Evolutionary conservation across 2,329 filamentous ascomycete species (phyloP).

Genomic region (Aschersonia sp.): DNA sequence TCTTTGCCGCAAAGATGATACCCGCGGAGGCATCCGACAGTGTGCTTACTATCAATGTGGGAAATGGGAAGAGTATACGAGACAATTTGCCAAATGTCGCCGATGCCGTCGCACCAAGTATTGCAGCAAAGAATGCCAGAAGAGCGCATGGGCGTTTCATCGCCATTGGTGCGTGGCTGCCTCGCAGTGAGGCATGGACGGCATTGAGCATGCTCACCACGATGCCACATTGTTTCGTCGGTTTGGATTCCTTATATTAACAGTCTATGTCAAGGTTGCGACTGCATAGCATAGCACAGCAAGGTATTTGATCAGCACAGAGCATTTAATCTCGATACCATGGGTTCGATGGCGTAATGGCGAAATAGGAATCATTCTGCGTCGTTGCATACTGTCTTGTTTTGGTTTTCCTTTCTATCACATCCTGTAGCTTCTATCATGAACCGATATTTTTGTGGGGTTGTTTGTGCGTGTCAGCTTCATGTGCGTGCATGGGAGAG

Average conservation of each 20-base stretch:
- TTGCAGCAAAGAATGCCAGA: conserved; percentile 99
- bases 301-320: conserved; percentile 25
- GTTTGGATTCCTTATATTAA: conserved; percentile 10
- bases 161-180: conserved; percentile 92
- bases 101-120: conserved; percentile 94
- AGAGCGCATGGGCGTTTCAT: conserved; percentile 96
- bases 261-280: conserved; percentile 15
- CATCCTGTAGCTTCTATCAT: neutral
- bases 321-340: conserved; percentile 30
- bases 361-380: conserved; percentile 7
- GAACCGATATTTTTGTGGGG: neutral
- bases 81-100: conserved; percentile 95
- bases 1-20: conserved; percentile 94
- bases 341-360: conserved; percentile 15
- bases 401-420: neutral
- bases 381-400: conserved; percentile 3
- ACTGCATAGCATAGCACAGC: conserved; percentile 27
- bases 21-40: conserved; percentile 82
- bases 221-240: conserved; percentile 6
- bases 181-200: conserved; percentile 25
- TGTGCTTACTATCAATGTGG: conserved; percentile 97
- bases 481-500: too few species aligned
- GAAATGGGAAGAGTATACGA: conserved; percentile 93
- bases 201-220: conserved; percentile 6
- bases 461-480: too few species aligned